Evolutionary conservation across 2,329 filamentous ascomycete genomes (phyloP).

Genomic region (Zymoseptoria crescenta): DNA sequence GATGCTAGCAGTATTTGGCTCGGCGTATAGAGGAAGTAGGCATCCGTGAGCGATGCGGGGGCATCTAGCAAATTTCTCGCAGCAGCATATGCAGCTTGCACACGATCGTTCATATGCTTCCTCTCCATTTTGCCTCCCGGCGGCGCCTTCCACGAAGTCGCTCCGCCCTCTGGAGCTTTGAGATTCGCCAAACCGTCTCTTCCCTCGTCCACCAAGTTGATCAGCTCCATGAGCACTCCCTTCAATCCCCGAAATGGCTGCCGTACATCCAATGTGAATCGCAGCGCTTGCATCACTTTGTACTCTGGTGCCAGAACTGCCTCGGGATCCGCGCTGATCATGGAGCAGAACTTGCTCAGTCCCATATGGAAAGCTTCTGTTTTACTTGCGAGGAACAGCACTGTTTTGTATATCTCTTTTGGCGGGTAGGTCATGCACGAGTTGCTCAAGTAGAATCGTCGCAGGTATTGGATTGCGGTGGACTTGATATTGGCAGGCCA

Average conservation of each 20-base stretch:
- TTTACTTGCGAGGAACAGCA: slow-evolving; percentile 88
- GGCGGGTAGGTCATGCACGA: slow-evolving; percentile 95
- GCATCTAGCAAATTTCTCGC: slow-evolving; percentile 64
- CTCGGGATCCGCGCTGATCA: slow-evolving; percentile 57
- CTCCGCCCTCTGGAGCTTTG: slow-evolving; percentile 5
- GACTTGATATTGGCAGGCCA: slow-evolving; percentile 56
- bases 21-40: slow-evolving; percentile 94
- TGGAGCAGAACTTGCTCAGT: slow-evolving; percentile 49
- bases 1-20: slow-evolving; percentile 88
- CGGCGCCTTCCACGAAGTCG: slow-evolving; percentile 18
- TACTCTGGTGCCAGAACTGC: slow-evolving; percentile 88
- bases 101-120: slow-evolving; percentile 35
- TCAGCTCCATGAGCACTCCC: slow-evolving; percentile 75
- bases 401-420: slow-evolving; percentile 78
- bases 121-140: slow-evolving; percentile 2
- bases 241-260: slow-evolving; percentile 86
- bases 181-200: slow-evolving; percentile 15
- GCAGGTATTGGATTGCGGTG: slow-evolving; percentile 81
- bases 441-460: slow-evolving; percentile 92
- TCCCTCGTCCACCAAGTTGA: slow-evolving; percentile 43
- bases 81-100: slow-evolving; percentile 59
- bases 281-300: slow-evolving; percentile 79
- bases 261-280: slow-evolving; percentile 87
- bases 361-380: slow-evolving; percentile 76
- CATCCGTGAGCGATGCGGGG: slow-evolving; percentile 79